Conservation (phyloP, 768 basidiomycete species). For the Rickenella mellea region DNA sequence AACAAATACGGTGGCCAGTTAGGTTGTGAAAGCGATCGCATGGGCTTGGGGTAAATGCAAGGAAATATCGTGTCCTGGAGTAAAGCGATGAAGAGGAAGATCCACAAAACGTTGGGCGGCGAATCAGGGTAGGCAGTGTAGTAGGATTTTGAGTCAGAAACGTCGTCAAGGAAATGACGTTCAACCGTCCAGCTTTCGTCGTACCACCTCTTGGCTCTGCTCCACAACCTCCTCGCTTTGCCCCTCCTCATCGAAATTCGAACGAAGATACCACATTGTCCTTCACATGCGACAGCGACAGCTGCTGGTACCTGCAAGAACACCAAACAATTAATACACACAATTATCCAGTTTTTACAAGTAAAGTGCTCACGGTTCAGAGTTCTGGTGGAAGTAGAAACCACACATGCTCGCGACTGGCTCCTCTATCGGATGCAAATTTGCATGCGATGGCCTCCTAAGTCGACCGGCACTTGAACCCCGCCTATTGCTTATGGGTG, state of each 20-base stretch:
- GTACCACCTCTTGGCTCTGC: too few relatives aligned
- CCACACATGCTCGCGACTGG: constrained; percentile 70
- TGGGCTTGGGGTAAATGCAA: too few relatives aligned
- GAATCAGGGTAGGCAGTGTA: too few relatives aligned
- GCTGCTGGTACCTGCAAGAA: constrained; percentile 69
- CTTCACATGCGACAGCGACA: constrained; percentile 73
- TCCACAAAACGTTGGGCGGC: too few relatives aligned
- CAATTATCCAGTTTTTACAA: constrained; percentile 3
- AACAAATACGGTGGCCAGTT: too few relatives aligned
- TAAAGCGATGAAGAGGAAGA: too few relatives aligned
- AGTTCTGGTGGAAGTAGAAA: constrained; percentile 91
- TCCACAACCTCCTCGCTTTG: neutral
- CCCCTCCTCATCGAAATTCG: constrained; percentile 63
- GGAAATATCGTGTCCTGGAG: too few relatives aligned
- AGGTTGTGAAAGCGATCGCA: too few relatives aligned
- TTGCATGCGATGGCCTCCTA: too few relatives aligned
- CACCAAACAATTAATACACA: constrained; percentile 6
- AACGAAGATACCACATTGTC: constrained; percentile 68
- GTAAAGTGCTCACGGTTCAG: constrained; percentile 66
- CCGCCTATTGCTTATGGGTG: constrained; percentile 27
- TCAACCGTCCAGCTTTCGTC: too few relatives aligned
- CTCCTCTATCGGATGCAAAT: neutral
- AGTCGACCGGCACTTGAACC: constrained; percentile 38
- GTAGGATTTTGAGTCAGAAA: too few relatives aligned
- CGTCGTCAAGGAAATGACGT: too few relatives aligned